Evolutionary conservation across 495 filamentous ascomycete genomes (phyloP).

Genomic region (Sabuloglossum arenarium): DNA sequence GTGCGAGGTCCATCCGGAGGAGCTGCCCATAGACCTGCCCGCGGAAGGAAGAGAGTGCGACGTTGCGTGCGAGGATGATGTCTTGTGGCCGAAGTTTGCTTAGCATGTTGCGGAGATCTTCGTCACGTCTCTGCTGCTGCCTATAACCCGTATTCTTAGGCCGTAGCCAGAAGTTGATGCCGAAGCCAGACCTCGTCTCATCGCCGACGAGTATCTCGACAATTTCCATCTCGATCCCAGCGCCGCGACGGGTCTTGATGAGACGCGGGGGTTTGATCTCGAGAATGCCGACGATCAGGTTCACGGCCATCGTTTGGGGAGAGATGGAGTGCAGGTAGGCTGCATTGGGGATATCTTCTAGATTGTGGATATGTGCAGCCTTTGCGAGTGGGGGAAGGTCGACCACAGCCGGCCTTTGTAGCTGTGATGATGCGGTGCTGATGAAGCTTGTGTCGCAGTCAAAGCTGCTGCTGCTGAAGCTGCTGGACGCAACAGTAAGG

Average conservation of each 20-base stretch:
- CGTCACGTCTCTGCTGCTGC: not conserved
- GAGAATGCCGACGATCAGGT: slow-evolving; percentile 60
- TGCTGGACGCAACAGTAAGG: not conserved
- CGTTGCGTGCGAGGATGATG: slow-evolving; percentile 51
- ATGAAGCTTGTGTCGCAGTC: not conserved
- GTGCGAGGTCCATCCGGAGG: slow-evolving; percentile 46
- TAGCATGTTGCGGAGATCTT: slow-evolving; percentile 22
- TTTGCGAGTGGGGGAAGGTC: not conserved
- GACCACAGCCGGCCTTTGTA: not conserved
- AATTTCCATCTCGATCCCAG: slow-evolving; percentile 30
- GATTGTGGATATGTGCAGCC: slow-evolving; percentile 28
- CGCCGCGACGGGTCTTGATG: slow-evolving; percentile 28
- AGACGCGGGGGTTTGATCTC: slow-evolving; percentile 44
- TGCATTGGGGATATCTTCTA: slow-evolving; percentile 50
- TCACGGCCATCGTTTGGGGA: slow-evolving; percentile 63
- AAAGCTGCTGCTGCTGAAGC: not conserved
- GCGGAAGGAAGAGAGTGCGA: slow-evolving; percentile 53
- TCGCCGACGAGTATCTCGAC: slow-evolving; percentile 71
- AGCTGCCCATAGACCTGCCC: slow-evolving; percentile 60
- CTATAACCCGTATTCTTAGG: not conserved
- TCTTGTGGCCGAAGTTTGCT: slow-evolving; percentile 39
- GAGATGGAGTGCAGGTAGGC: slow-evolving; percentile 42
- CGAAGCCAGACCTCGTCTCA: slow-evolving; percentile 65
- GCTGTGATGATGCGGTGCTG: not conserved
- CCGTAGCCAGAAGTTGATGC: slow-evolving; percentile 62